phyloP scores from a whole-genome alignment of 306 rosid species.

The Cucumis melo region DNA sequence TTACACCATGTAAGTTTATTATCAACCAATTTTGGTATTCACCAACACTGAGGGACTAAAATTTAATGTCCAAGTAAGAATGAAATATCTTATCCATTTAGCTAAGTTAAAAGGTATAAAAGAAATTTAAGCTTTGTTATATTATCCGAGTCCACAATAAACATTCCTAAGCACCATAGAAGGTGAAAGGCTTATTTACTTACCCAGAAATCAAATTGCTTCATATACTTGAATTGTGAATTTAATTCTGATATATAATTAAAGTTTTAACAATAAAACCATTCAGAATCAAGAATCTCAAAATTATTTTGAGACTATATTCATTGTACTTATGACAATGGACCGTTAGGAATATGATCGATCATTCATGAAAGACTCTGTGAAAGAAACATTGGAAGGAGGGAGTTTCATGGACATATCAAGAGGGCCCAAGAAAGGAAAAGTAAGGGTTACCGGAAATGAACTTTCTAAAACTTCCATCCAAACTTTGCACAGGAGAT shows the following conservation, averaged over 20 bases:
- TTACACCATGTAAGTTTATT: neutral
- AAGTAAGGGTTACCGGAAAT: slow-evolving; percentile 16
- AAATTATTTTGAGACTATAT: neutral
- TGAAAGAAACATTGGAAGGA: too few species aligned
- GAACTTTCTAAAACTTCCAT: slow-evolving; percentile 33
- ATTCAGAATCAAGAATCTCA: neutral
- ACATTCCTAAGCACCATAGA: neutral
- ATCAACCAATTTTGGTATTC: neutral
- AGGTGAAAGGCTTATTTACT: neutral
- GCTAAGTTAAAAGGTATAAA: neutral
- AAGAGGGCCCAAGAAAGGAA: neutral
- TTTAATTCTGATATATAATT: neutral
- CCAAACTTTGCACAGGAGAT: slow-evolving; percentile 20
- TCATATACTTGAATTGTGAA: too few species aligned
- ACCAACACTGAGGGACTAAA: neutral
- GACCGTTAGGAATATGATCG: neutral
- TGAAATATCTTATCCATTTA: neutral
- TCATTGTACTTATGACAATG: neutral
- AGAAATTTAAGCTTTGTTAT: neutral
- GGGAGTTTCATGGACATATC: neutral
- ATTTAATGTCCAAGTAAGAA: neutral
- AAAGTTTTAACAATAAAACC: neutral
- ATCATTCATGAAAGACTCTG: neutral
- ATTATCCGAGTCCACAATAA: neutral
- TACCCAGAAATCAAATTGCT: neutral